Evolutionary conservation across 768 basidiomycete genomes (phyloP).

Genomic region (Termitomyces sp.): DNA sequence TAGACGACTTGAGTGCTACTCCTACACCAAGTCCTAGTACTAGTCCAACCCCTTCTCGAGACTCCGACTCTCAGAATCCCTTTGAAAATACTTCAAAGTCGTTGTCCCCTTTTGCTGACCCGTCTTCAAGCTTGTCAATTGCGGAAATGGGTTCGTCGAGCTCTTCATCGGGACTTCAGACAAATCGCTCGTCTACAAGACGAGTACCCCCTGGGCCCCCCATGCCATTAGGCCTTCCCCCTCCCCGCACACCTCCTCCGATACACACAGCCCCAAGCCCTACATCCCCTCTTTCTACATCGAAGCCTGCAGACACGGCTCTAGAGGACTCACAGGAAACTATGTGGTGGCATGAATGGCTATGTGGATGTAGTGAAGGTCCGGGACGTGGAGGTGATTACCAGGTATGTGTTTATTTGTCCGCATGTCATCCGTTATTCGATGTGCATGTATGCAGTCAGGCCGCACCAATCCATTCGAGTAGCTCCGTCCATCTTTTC

Average conservation of each 20-base stretch:
- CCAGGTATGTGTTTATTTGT: constrained; percentile 39
- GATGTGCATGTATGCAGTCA: constrained; percentile 36
- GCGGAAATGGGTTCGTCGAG: constrained; percentile 18
- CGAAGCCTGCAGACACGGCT: constrained; percentile 15
- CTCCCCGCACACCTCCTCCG: constrained; percentile 53
- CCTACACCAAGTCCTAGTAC: constrained; percentile 23
- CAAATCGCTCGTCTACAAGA: constrained; percentile 2
- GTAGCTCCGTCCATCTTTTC: constrained; percentile 17
- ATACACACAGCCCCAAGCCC: constrained; percentile 32
- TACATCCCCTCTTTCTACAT: constrained; percentile 20
- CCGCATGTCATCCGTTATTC: constrained; percentile 1
- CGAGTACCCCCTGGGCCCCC: constrained; percentile 35
- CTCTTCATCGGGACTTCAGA: constrained; percentile 2
- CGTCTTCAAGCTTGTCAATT: constrained; percentile 18
- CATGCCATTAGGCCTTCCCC: constrained; percentile 55
- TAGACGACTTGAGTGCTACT: constrained; percentile 44
- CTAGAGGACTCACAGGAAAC: constrained; percentile 30
- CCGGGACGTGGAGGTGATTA: constrained; percentile 64
- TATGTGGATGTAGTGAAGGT: constrained; percentile 78
- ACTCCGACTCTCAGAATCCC: constrained; percentile 32
- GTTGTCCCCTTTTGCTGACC: constrained; percentile 46
- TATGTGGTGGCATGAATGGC: constrained; percentile 84
- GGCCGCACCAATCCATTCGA: constrained; percentile 69
- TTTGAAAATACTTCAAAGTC: constrained; percentile 42
- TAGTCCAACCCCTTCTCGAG: constrained; percentile 16